Base-by-base conservation (phyloP, 148 eudicot species). In the Vaccinium corymbosum region DNA sequence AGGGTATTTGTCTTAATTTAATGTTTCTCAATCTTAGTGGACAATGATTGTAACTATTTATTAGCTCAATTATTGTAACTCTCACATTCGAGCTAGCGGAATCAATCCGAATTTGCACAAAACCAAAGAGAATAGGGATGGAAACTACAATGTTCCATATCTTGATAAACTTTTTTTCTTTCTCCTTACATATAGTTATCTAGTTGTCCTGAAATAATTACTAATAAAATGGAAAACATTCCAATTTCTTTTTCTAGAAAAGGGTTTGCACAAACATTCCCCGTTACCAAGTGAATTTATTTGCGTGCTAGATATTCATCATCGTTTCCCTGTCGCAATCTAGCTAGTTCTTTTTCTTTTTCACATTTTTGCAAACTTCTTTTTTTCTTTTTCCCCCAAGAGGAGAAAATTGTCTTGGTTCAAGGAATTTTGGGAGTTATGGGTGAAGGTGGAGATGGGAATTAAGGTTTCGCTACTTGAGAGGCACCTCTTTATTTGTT, bases 341-440 rank as follows among this genome's bases (percentile, higher is more conserved):
- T 11, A 66, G 19, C 12, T 68, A 68, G 14, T 29, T 19, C 27
- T 68, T 29, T 27, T 27, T 25, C 38, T 4, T 27, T 13, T 27
- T 12, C 72, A 25, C 3, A 10, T 25, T 3, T 66, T 25, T 0
- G 6, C 12, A 11, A 12, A 66, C 32, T 4, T n/a, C 1, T 48
- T 48, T 50, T 75, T 7, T 48, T 48, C 10, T n/a, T 16, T 11
- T 15, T 4, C 0, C 6, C 16, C 7, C 13, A 3, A 6, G 27
- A n/a, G 73, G 22, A 48, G 56, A 11, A 49, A 76, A 68, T 11
- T 76, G 81, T 52, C 48, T 78, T 53, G 81, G 42, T 78, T 78
- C 64, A 78, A 27, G 35, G 64, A 53, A 78, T 27, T 78, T 78
- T 78, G 48, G 42, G 62, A 12, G 59, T 51, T 50, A 27, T 12